Base-by-base conservation (phyloP, 441 rosid species). In the Melastoma candidum region DNA sequence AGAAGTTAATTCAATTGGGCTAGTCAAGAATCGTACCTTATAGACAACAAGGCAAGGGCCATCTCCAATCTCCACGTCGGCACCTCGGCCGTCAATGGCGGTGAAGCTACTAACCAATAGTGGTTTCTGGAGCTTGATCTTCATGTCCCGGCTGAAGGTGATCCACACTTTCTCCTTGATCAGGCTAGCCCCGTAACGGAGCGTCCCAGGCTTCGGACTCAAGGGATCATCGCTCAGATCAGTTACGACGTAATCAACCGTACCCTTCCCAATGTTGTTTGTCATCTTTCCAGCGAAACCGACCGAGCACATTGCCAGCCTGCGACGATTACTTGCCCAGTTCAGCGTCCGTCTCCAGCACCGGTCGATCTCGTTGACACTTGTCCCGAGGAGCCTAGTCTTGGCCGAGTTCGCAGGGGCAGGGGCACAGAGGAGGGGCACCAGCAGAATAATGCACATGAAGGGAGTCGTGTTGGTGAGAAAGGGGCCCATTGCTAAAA, bases 251-350 rank as follows among this genome's bases (percentile, higher is more conserved):
- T 85, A 83, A 2, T 7, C 58, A 3, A 60, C 4, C 11, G 74
- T 69, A 43, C 63, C 80, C 59, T 41, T 66, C 2, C 95, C 97
- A 1, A 71, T 66, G 43, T 83, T 87, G 53, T 68, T 69, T 0
- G 44, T 68, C 96, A 87, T 83, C 59, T 82, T 83, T 1, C 94
- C 83, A 0, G 76, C 65, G 63, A 85, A 80, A 6, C 96, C 96
- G 0, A 77, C 72, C 0, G 85, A 82, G 60, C 95, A 85, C 7
- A 45, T 60, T 1, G 85, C 93, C 1, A 87, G 63, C 24, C 73
- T 75, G 4, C 76, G 80, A 2, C 87, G 71, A 29, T 48, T 56
- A 41, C 58, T 74, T 13, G 71, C 48, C 98, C 95, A 83, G 1
- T 60, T 12, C n/a, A 82, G 78, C 45, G 77, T 66, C 1, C 12